Conservation (phyloP, 78 protist genomes). For the Bodo saltans region DNA sequence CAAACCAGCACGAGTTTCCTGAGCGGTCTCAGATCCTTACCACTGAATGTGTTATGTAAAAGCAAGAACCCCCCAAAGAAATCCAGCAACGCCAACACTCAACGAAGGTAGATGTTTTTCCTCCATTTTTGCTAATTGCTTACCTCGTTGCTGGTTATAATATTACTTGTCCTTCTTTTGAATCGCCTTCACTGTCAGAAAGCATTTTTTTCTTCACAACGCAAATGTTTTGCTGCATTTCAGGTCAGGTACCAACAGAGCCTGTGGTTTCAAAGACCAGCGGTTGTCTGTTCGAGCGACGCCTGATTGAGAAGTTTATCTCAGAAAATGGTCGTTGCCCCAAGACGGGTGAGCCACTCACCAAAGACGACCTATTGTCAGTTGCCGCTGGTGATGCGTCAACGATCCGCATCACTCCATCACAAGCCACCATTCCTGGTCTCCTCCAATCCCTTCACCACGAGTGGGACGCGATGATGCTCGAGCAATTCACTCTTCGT, state of each 20-base stretch:
- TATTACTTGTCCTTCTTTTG: no score
- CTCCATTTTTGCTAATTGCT: no score
- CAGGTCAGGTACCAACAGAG: conserved; percentile 64
- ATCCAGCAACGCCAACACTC: no score
- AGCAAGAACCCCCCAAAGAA: no score
- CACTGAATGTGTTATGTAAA: no score
- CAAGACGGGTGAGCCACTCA: conserved; percentile 63
- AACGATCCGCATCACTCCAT: neutral
- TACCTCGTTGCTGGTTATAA: no score
- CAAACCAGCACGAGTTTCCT: no score
- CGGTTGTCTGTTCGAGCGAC: conserved; percentile 80
- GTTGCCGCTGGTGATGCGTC: conserved; percentile 39
- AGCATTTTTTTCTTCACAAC: no score
- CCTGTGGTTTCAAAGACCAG: conserved; percentile 81
- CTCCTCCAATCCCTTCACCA: conserved; percentile 79
- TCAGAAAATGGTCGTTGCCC: conserved; percentile 74
- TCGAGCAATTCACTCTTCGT: conserved; percentile 79
- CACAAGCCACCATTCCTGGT: conserved; percentile 60
- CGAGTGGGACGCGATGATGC: conserved; percentile 95
- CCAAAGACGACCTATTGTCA: conserved; percentile 64
- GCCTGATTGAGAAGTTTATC: conserved; percentile 75
- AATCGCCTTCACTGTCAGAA: no score
- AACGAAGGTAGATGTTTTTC: no score
- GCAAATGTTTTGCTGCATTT: conserved; percentile 52
- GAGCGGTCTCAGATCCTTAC: no score